A percentile compares a stretch with the other conserved stretches of the same genome.
phyloP scores from a whole-genome alignment of 345 rosid genomes.

The Laguncularia racemosa region DNA sequence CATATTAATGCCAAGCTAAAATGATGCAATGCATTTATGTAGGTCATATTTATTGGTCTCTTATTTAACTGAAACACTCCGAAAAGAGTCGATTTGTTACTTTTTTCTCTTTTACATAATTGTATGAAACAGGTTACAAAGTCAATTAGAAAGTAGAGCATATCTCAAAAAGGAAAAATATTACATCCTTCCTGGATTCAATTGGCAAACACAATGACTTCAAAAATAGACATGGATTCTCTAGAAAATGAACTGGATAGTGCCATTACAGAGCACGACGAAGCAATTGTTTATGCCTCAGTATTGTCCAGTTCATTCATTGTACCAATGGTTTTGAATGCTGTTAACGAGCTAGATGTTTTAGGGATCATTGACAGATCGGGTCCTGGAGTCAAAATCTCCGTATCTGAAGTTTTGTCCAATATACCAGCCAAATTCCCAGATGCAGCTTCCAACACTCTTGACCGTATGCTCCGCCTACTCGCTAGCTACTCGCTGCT shows the following conservation, averaged over 20 bases:
- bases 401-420: slow-evolving; percentile 1
- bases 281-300: slow-evolving; percentile 11
- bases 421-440: neutral
- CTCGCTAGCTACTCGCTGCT: slow-evolving; percentile 10
- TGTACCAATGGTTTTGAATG: slow-evolving; percentile 13
- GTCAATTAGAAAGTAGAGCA: no score
- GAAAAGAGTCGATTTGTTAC: neutral
- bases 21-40: no score
- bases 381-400: slow-evolving; percentile 3
- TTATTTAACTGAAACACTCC: no score
- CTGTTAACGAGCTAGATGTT: slow-evolving; percentile 20
- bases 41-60: no score
- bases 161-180: no score
- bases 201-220: no score
- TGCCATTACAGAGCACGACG: neutral
- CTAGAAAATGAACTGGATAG: no score
- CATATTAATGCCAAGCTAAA: no score
- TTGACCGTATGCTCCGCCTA: slow-evolving; percentile 14
- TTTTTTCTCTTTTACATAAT: neutral
- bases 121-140: neutral
- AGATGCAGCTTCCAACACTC: neutral
- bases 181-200: no score
- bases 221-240: no score
- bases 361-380: slow-evolving; percentile 11
- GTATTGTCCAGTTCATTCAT: slow-evolving; percentile 1